These are phyloP conservation scores for Tetracentron sinense DNA, from an alignment of 164 flowering plant genomes.

Conservation along the genomic window DNA sequence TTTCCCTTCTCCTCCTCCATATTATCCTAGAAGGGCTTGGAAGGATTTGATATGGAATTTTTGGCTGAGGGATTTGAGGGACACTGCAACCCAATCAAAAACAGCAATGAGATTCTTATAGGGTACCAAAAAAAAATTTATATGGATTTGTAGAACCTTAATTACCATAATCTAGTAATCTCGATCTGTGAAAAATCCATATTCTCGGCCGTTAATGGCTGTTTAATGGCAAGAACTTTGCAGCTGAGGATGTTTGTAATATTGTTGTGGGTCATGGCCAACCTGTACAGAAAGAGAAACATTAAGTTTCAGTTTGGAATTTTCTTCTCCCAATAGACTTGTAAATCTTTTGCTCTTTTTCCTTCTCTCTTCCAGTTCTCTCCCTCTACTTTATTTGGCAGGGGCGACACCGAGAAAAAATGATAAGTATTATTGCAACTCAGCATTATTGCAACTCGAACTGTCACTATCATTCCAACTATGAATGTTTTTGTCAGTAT, in stretches of 20 bases:
- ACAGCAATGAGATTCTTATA: background rate
- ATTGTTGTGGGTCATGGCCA: conserved; percentile 42
- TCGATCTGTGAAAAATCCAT: conserved; percentile 79
- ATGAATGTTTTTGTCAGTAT: no score
- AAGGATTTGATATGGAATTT: conserved; percentile 49
- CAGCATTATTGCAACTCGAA: no score
- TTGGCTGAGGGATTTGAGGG: conserved; percentile 39
- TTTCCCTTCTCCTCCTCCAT: conserved; percentile 53
- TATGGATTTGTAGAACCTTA: conserved; percentile 20
- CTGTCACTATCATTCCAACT: no score
- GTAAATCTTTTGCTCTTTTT: background rate
- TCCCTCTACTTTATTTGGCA: no score
- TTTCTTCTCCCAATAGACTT: no score
- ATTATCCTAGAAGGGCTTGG: conserved; percentile 63
- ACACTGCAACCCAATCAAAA: conserved; percentile 29
- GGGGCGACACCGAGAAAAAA: no score
- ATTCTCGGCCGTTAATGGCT: conserved; percentile 25
- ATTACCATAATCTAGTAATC: conserved; percentile 46
- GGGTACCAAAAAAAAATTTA: background rate
- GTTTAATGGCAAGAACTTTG: conserved; percentile 75
- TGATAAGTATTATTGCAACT: no score
- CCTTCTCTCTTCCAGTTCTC: background rate
- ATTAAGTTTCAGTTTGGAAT: conserved; percentile 1
- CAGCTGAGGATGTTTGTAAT: conserved; percentile 52
- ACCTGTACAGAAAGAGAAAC: conserved; percentile 31